phyloP scores from a whole-genome alignment of 2,329 filamentous ascomycete species.

The Byssochlamys sp. region DNA sequence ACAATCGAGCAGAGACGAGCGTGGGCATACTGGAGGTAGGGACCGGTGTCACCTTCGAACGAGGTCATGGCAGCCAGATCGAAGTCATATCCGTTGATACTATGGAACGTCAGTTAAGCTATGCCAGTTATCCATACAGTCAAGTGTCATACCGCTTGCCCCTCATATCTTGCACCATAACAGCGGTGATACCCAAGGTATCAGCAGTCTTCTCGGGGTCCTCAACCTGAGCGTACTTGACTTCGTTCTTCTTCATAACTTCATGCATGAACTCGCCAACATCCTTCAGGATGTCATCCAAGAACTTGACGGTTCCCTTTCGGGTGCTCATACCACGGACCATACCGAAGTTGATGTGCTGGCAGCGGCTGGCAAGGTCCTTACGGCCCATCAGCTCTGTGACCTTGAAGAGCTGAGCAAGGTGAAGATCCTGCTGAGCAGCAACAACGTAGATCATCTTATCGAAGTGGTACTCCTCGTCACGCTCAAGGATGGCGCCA shows the following conservation, averaged over 20 bases:
- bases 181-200: conserved; percentile 79
- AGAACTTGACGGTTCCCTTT: conserved; percentile 64
- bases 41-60: conserved; percentile 57
- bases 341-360: conserved; percentile 59
- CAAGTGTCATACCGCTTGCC: conserved; percentile 63
- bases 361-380: conserved; percentile 49
- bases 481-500: conserved; percentile 54
- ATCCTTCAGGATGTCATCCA: conserved; percentile 63
- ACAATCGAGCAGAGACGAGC: conserved; percentile 50
- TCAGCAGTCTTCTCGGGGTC: conserved; percentile 75
- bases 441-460: conserved; percentile 61
- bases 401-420: conserved; percentile 58
- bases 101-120: conserved; percentile 41
- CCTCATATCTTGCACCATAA: conserved; percentile 97
- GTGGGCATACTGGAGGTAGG: conserved; percentile 57
- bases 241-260: conserved; percentile 81
- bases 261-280: conserved; percentile 95
- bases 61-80: conserved; percentile 57
- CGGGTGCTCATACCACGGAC: conserved; percentile 56
- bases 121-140: conserved; percentile 21
- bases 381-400: conserved; percentile 53
- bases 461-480: conserved; percentile 53
- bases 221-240: conserved; percentile 83
- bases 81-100: conserved; percentile 56
- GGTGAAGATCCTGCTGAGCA: conserved; percentile 54